Evolutionary conservation across 257 asterid species (phyloP).

Genomic region (Jacaranda copaia): DNA sequence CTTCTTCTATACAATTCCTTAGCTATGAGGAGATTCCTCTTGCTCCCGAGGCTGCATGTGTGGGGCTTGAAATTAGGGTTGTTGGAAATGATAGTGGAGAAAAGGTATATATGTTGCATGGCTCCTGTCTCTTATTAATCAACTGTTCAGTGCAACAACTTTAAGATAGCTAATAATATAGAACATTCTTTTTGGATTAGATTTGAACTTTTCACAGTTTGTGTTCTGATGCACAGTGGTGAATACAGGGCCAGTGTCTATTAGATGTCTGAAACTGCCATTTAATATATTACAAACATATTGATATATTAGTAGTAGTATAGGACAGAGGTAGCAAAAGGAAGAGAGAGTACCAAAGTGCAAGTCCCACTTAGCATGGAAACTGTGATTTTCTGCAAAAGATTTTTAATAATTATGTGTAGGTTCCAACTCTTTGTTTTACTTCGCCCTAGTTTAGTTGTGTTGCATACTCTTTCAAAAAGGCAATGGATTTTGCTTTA

Average conservation of each 20-base stretch:
- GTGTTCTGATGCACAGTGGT: constrained; percentile 19
- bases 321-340: too few relatives aligned
- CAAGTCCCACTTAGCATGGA: neutral
- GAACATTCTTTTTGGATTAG: constrained; percentile 8
- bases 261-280: constrained; percentile 24
- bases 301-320: neutral
- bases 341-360: too few relatives aligned
- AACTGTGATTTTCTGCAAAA: neutral
- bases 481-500: constrained; percentile 23
- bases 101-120: constrained; percentile 62
- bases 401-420: neutral
- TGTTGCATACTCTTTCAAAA: constrained; percentile 14
- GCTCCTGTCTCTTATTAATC: constrained; percentile 33
- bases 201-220: neutral
- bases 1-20: constrained; percentile 86
- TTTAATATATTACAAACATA: constrained; percentile 7
- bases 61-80: constrained; percentile 97
- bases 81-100: constrained; percentile 99
- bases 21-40: constrained; percentile 96
- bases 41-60: constrained; percentile 96
- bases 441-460: constrained; percentile 10
- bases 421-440: constrained; percentile 3
- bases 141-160: constrained; percentile 3
- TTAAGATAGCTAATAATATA: constrained; percentile 15
- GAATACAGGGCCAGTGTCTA: constrained; percentile 16